These are phyloP conservation scores for Triangularia verruculosa DNA, from an alignment of 2,329 filamentous ascomycete genomes.

Conservation along the genomic window DNA sequence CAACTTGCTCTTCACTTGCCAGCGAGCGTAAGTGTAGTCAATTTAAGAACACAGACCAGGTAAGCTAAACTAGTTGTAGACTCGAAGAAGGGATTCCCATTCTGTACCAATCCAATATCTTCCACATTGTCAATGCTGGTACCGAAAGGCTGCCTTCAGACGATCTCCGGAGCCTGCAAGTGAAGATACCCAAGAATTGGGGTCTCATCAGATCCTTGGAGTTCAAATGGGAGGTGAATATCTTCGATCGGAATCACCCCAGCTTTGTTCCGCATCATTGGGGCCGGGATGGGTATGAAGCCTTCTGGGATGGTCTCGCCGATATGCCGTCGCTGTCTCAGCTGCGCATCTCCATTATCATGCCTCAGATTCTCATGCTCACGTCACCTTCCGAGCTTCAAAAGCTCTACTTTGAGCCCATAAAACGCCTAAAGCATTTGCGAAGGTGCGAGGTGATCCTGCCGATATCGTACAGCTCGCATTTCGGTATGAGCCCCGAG, in stretches of 20 bases:
- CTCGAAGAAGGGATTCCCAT: slow-evolving; percentile 16
- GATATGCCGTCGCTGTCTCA: slow-evolving; percentile 17
- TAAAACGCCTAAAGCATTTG: slow-evolving; percentile 16
- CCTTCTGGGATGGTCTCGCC: slow-evolving; percentile 21
- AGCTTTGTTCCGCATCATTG: slow-evolving; percentile 16
- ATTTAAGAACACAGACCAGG: neutral
- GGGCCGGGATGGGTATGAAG: slow-evolving; percentile 19
- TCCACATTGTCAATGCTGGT: slow-evolving; percentile 16
- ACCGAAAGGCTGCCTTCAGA: slow-evolving; percentile 13
- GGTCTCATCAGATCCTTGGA: slow-evolving; percentile 16
- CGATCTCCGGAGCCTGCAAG: slow-evolving; percentile 20
- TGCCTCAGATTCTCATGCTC: neutral
- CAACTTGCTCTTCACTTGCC: slow-evolving; percentile 19
- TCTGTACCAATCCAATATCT: slow-evolving; percentile 20
- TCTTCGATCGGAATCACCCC: slow-evolving; percentile 14
- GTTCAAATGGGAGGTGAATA: slow-evolving; percentile 18
- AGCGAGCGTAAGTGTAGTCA: slow-evolving; percentile 16
- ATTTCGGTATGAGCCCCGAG: neutral
- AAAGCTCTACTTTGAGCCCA: slow-evolving; percentile 17
- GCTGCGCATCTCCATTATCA: slow-evolving; percentile 18
- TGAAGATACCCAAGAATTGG: slow-evolving; percentile 20
- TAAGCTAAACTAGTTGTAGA: slow-evolving; percentile 5
- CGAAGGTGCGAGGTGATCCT: slow-evolving; percentile 13
- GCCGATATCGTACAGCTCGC: slow-evolving; percentile 8
- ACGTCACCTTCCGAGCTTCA: neutral